A percentile compares a stretch with the other conserved stretches of the same genome.
Evolutionary conservation across 352 stramenopile species (phyloP).

Genomic region (Pythium guiyangense): DNA sequence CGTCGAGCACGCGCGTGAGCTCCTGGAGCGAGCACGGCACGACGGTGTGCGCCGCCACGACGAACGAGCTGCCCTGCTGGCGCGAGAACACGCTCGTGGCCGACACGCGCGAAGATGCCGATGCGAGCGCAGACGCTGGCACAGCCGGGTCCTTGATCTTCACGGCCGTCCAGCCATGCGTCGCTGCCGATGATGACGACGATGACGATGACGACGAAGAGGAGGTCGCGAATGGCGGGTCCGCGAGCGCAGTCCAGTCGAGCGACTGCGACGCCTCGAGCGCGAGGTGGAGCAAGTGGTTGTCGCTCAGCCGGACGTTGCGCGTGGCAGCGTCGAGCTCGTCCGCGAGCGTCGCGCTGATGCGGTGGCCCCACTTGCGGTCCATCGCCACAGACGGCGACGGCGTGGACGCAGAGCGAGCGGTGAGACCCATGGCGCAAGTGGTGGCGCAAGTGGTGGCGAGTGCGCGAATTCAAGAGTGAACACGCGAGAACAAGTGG

Average conservation of each 20-base stretch:
- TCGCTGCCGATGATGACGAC: background rate
- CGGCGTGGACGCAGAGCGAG: too few relatives aligned
- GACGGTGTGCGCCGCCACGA: constrained; percentile 4
- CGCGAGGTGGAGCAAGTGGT: constrained; percentile 30
- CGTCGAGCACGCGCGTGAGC: constrained; percentile 4
- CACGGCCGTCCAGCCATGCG: background rate
- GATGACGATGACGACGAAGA: too few relatives aligned
- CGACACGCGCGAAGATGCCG: background rate
- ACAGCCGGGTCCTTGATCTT: constrained; percentile 4
- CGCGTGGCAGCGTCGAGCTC: too few relatives aligned
- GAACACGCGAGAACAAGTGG: too few relatives aligned
- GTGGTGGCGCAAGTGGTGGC: too few relatives aligned
- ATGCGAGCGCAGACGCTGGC: background rate
- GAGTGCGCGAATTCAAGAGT: too few relatives aligned
- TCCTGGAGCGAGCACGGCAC: constrained; percentile 8
- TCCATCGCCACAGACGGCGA: too few relatives aligned
- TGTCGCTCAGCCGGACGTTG: constrained; percentile 30
- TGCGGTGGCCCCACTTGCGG: too few relatives aligned
- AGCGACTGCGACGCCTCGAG: constrained; percentile 21
- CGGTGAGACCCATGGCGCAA: too few relatives aligned
- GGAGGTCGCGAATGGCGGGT: background rate
- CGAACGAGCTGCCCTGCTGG: constrained; percentile 1
- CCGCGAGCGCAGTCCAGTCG: constrained; percentile 29
- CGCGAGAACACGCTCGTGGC: constrained; percentile 1
- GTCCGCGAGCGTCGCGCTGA: too few relatives aligned